Evolutionary conservation across 1,284 basidiomycete species (phyloP), one percentile per base, ranked within the genome.

Genomic region (Trametes sp.): DNA sequence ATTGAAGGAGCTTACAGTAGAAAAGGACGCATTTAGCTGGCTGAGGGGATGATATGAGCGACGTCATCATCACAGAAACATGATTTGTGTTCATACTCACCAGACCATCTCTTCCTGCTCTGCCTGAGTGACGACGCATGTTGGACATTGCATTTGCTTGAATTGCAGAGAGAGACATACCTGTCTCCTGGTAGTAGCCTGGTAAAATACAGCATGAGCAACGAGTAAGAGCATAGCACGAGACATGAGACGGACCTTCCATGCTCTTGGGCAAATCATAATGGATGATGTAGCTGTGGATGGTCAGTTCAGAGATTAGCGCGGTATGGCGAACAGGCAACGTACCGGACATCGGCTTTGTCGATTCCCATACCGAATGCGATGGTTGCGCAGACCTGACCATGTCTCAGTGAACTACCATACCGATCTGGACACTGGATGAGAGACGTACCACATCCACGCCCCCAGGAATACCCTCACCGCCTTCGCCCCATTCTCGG

Each of bases 301-400:
- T 6, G 1, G 10, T 24, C n/a, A 31, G 42, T 13, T n/a, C 29
- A 69, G 21, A 13, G 11, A 21, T n/a, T 31, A 23, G 29, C 21
- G 21, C 16, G 51, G 31, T 23, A 7, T 19, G 10, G 23, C 14
- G 13, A n/a, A 10, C 13, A 59, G 41, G 74, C 83, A 35, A n/a
- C n/a, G n/a, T 77, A 92, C 82, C 92, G 84, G 38, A 94, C 92
- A 71, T 94, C 87, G 2, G 86, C 78, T 74, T 95, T 94, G 74
- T 96, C 94, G 33, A 96, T 94, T 1, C 94, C 94, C 81, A 95
- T 90, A 1, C 94, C 94, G 70, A 96, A 96, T 1, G 94, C 94
- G 46, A 95, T 87, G 0, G 87, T 87, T 1, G 86, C 86, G 21
- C 86, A 84, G 26, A 85, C 81, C 75, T 84, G 67, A 4, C 1